Conservation (phyloP, 2,329 filamentous ascomycete species). For the Ceratocystis albifundus region DNA sequence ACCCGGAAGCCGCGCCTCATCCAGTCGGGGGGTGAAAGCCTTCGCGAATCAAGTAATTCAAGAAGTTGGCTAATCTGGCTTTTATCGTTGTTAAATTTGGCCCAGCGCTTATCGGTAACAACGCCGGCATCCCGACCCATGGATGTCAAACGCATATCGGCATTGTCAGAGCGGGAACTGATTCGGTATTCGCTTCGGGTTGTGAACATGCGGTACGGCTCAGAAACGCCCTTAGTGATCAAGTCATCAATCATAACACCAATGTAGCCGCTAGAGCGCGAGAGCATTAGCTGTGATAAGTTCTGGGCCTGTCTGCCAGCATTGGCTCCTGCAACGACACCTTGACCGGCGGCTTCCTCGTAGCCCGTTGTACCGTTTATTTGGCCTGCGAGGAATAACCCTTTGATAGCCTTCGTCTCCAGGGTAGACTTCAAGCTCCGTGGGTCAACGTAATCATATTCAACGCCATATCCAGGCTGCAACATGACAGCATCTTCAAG, state of each 20-base stretch:
- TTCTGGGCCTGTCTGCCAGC: constrained; percentile 68
- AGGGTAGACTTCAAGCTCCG: constrained; percentile 76
- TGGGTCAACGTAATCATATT: constrained; percentile 97
- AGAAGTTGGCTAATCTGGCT: constrained; percentile 57
- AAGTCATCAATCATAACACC: constrained; percentile 98
- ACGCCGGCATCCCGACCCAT: constrained; percentile 67
- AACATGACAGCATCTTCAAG: constrained; percentile 85
- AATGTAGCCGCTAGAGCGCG: constrained; percentile 84
- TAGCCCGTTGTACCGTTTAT: constrained; percentile 98
- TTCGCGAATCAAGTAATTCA: constrained; percentile 45
- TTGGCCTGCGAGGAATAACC: constrained; percentile 85
- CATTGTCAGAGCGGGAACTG: constrained; percentile 84
- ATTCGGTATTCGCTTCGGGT: constrained; percentile 91
- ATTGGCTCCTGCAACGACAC: constrained; percentile 84
- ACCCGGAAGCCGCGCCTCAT: constrained; percentile 56
- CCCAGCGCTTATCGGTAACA: constrained; percentile 70
- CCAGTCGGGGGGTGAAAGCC: constrained; percentile 55
- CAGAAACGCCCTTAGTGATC: constrained; percentile 89
- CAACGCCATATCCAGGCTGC: constrained; percentile 90
- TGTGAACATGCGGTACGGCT: constrained; percentile 98
- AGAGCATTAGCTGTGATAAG: constrained; percentile 54
- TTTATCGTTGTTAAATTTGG: constrained; percentile 51
- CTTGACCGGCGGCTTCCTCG: constrained; percentile 91
- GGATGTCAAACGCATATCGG: constrained; percentile 72
- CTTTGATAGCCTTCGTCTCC: constrained; percentile 82